Percentiles rank a stretch among this genome's conserved stretches.
These are phyloP conservation scores for Senna siamea DNA, from an alignment of 306 rosid genomes.

Conservation along the genomic window DNA sequence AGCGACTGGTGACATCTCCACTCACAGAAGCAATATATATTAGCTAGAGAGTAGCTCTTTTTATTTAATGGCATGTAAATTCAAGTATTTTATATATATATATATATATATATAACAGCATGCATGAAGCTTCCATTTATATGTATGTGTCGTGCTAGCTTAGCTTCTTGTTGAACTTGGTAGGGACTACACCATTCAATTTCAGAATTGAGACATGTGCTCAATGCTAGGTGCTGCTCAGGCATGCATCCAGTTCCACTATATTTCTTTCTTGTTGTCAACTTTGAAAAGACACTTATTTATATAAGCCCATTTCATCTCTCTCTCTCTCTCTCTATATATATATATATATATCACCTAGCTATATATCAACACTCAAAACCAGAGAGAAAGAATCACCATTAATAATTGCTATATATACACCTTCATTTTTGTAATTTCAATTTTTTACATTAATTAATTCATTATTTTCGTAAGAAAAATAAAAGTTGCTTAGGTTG, in stretches of 20 bases:
- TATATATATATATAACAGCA: no score
- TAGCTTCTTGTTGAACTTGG: background rate
- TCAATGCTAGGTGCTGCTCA: slow-evolving; percentile 8
- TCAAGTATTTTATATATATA: no score
- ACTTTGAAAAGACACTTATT: slow-evolving; percentile 15
- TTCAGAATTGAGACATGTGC: slow-evolving; percentile 34
- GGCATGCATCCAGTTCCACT: background rate
- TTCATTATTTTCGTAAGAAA: no score
- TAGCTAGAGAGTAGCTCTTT: no score
- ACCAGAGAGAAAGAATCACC: background rate
- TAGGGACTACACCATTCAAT: slow-evolving; percentile 43
- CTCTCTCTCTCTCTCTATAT: background rate
- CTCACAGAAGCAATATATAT: no score
- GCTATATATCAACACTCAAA: background rate
- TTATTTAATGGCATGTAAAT: no score
- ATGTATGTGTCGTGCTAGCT: slow-evolving; percentile 10
- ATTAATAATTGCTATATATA: no score
- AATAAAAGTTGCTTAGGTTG: no score
- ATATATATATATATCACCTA: background rate
- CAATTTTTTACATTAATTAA: no score
- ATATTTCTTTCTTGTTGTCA: background rate
- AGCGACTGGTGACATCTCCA: no score
- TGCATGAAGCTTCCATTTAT: slow-evolving; percentile 34
- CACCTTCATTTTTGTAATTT: no score
- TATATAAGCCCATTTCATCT: background rate